Evolutionary conservation across 106 monocot species (phyloP).

Genomic region (Chionographis japonica): DNA sequence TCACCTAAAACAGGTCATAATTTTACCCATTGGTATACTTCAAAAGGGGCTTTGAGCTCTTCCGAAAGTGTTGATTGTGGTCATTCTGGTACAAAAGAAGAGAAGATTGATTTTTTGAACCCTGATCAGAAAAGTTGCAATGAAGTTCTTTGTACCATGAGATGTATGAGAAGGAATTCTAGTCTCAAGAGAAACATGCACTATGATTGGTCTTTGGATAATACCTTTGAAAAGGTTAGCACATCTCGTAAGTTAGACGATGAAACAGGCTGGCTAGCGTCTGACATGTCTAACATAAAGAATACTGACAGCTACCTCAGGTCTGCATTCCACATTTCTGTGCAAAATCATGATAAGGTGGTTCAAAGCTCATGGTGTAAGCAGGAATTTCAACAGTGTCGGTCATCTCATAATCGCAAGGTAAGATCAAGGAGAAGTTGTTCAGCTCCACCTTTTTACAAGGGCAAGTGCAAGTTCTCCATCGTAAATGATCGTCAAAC

Average conservation of each 20-base stretch:
- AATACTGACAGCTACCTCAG: conserved; percentile 2
- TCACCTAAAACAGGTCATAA: not conserved
- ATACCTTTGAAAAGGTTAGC: conserved; percentile 2
- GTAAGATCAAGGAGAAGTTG: conserved; percentile 52
- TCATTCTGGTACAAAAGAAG: conserved; percentile 1
- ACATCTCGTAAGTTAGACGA: conserved; percentile 10
- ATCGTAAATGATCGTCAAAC: conserved; percentile 26
- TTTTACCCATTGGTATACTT: conserved; percentile 9
- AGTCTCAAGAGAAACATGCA: conserved; percentile 12
- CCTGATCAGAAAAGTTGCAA: conserved; percentile 10
- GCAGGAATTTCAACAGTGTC: conserved; percentile 16
- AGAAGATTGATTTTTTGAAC: conserved; percentile 1
- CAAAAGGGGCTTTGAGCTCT: conserved; percentile 3
- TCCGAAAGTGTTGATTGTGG: not conserved
- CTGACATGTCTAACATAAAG: conserved; percentile 10
- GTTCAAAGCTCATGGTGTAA: conserved; percentile 11
- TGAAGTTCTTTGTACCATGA: conserved; percentile 10
- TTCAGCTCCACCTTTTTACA: conserved; percentile 91
- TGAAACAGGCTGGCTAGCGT: conserved; percentile 12
- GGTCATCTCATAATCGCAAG: conserved; percentile 2
- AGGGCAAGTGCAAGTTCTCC: conserved; percentile 41
- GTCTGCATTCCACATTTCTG: not conserved
- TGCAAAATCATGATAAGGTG: conserved; percentile 13
- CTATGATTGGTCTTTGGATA: conserved; percentile 16
- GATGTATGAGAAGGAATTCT: conserved; percentile 1